Evolutionary conservation across 2,329 filamentous ascomycete genomes (phyloP), one percentile per base, ranked within the genome.

Genomic region (Hymenoscyphus occultus): DNA sequence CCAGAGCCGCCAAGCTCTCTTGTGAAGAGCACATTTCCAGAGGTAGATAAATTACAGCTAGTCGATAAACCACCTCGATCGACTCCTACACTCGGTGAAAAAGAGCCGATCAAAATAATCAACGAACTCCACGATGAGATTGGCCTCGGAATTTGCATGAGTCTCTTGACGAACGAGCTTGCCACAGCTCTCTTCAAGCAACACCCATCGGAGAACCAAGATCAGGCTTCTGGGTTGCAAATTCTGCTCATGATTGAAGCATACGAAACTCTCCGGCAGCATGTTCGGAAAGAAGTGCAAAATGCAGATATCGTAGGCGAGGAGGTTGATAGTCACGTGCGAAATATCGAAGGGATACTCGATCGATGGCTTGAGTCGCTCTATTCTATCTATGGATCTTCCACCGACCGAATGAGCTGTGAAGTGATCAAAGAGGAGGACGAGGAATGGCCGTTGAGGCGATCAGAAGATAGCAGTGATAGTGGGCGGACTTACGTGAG

Each of bases 221-320:
- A 70, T 35, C 65, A 67, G 7, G 68, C 67, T 3, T 73, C 72
- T 35, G 71, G 72, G 45, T 60, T 75, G 7, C 71, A 75, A 56
- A 71, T 75, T 39, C 57, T 72, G 7, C 71, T 74, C 39, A 73
- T 75, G 72, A 75, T 75, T 31, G 73, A 75, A 63, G 67, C 73
- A 1, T 75, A 75, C 56, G 73, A 75, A 62, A 69, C 66, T 1
- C 63, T 73, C 2, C 70, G 71, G 45, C 63, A 70, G 42, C 67
- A 70, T 13, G 57, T 73, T 5, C 62, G 68, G n/a, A 61, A 69
- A 39, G 67, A 70, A 22, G 56, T 68, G 10, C 62, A 63, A 39
- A 60, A 68, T 3, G 54, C 65, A 16, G 61, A 64, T 7, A 62
- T 66, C 3, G 69, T 58, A 0, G 60, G 48, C 5, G n/a, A 66